Evolutionary conservation across 1,284 basidiomycete species (phyloP).

Genomic region (Trichosporon sp.): DNA sequence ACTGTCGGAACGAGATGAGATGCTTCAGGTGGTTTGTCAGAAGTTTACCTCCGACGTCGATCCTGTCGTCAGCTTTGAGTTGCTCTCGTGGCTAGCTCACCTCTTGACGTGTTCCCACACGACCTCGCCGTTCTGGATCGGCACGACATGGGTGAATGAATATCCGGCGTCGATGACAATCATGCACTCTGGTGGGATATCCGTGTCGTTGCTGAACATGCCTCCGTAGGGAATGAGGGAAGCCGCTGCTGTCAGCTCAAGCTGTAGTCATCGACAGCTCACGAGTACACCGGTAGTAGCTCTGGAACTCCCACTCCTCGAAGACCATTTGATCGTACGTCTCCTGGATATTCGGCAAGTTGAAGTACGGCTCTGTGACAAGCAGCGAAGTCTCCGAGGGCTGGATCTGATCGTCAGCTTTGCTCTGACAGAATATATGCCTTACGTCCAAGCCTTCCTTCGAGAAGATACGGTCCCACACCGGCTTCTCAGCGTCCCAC

Average conservation of each 20-base stretch:
- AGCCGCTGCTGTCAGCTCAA: constrained; percentile 56
- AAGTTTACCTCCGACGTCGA: constrained; percentile 89
- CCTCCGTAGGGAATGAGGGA: constrained; percentile 66
- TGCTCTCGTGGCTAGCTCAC: constrained; percentile 46
- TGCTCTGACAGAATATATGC: too few relatives aligned
- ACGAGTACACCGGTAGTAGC: constrained; percentile 76
- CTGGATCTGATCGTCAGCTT: constrained; percentile 56
- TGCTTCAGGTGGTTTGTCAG: constrained; percentile 92
- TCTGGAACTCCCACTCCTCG: constrained; percentile 88
- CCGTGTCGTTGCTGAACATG: constrained; percentile 54
- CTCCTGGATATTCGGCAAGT: constrained; percentile 81
- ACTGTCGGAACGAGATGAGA: constrained; percentile 86
- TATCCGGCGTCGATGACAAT: constrained; percentile 85
- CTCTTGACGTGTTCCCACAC: constrained; percentile 74
- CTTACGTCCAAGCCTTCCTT: constrained; percentile 62
- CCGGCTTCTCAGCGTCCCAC: constrained; percentile 85
- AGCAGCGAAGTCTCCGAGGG: constrained; percentile 66
- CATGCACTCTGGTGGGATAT: constrained; percentile 64
- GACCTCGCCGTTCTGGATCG: constrained; percentile 68
- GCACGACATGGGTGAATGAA: constrained; percentile 85
- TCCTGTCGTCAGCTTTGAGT: constrained; percentile 51
- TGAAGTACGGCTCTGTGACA: constrained; percentile 89
- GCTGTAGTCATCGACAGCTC: constrained; percentile 40
- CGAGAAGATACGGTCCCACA: constrained; percentile 82
- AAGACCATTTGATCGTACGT: constrained; percentile 90